Percentiles rank a stretch among this genome's conserved stretches.
phyloP scores from a whole-genome alignment of 106 monocot genomes.

The Iris macrosiphon region DNA sequence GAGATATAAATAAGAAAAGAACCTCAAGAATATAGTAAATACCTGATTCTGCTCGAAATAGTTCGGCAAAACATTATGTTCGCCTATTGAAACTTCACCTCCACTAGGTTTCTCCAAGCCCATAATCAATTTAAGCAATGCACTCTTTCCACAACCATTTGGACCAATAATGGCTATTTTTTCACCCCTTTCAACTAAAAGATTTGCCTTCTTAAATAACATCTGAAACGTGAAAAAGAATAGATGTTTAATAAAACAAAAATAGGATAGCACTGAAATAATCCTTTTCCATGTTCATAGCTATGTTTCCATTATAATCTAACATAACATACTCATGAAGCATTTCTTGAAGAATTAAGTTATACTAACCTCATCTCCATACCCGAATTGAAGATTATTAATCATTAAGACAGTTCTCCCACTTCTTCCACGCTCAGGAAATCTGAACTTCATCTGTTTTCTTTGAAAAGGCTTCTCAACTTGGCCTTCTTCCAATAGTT shows the following conservation, averaged over 20 bases:
- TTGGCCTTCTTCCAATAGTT: constrained; percentile 76
- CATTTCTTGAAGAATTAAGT: too few relatives aligned
- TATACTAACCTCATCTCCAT: constrained; percentile 64
- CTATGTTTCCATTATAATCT: too few relatives aligned
- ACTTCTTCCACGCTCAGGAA: constrained; percentile 92
- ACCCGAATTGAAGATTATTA: constrained; percentile 81
- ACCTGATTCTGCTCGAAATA: constrained; percentile 99
- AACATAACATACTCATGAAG: too few relatives aligned
- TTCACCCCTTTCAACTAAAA: constrained; percentile 89
- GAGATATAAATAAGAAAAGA: neutral
- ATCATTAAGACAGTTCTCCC: constrained; percentile 67
- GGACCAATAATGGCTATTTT: constrained; percentile 95
- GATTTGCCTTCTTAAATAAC: constrained; percentile 74
- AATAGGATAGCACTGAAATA: neutral
- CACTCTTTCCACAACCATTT: constrained; percentile 97
- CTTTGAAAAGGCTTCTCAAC: constrained; percentile 92
- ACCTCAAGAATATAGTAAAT: too few relatives aligned
- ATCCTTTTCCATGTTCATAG: neutral
- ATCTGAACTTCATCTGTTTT: constrained; percentile 89
- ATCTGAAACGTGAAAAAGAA: constrained; percentile 24
- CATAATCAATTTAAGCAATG: constrained; percentile 85
- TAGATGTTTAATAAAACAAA: neutral
- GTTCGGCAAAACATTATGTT: constrained; percentile 94
- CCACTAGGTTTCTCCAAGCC: constrained; percentile 70
- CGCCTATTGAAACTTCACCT: constrained; percentile 83